Conservation (phyloP, 352 stramenopile genomes). For the Globisporangium paddicum region DNA sequence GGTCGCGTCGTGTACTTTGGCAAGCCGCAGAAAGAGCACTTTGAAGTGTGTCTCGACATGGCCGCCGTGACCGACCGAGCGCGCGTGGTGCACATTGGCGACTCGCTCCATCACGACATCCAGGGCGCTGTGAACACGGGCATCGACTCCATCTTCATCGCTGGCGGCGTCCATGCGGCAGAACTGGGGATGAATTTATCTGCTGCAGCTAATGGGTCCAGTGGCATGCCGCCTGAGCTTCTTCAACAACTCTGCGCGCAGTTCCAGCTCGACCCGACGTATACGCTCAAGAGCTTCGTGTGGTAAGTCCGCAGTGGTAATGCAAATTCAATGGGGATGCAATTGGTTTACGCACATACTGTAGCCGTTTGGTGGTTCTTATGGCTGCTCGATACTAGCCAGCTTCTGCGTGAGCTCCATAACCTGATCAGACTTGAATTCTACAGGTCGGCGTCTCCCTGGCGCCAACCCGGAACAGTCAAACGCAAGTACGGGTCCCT, state of each 20-base stretch:
- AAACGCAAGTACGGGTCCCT: slow-evolving; percentile 32
- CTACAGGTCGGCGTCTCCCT: slow-evolving; percentile 19
- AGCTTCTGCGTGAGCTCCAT: slow-evolving; percentile 21
- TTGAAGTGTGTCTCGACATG: slow-evolving; percentile 53
- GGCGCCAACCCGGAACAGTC: slow-evolving; percentile 17
- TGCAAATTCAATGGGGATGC: not conserved
- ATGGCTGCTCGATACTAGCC: slow-evolving; percentile 4
- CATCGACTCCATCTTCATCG: slow-evolving; percentile 58
- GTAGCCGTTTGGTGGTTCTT: too few species aligned
- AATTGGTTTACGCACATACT: not conserved
- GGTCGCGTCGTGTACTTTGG: slow-evolving; percentile 77
- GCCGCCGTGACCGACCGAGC: slow-evolving; percentile 19
- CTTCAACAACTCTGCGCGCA: slow-evolving; percentile 4
- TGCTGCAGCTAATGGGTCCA: too few species aligned
- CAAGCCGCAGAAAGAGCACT: slow-evolving; percentile 79
- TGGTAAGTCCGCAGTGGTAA: slow-evolving; percentile 11
- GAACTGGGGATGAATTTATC: slow-evolving; percentile 19
- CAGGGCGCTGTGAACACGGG: slow-evolving; percentile 43
- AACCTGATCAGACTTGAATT: slow-evolving; percentile 27
- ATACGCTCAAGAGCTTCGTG: slow-evolving; percentile 28
- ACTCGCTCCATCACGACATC: slow-evolving; percentile 68
- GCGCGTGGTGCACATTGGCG: slow-evolving; percentile 56
- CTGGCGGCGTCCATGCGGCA: slow-evolving; percentile 46
- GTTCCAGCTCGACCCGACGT: slow-evolving; percentile 15
- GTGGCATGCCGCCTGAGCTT: not conserved